These are phyloP conservation scores for Lachnellula subtilissima DNA, from an alignment of 2,329 filamentous ascomycete species.

Conservation along the genomic window DNA sequence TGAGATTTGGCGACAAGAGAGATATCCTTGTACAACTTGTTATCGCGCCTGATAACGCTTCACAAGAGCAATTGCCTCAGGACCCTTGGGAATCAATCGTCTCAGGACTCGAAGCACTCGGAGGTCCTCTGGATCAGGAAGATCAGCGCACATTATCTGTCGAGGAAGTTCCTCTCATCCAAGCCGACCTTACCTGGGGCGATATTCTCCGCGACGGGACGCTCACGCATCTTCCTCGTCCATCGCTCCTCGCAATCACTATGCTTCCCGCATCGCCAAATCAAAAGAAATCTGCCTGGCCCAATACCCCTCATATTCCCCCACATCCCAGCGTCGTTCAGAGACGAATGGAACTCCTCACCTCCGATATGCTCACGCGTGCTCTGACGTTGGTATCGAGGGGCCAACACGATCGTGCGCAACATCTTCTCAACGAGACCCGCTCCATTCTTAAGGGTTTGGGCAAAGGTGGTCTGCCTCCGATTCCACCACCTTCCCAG, in stretches of 20 bases:
- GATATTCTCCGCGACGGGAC: conserved; percentile 89
- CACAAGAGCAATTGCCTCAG: conserved; percentile 76
- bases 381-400: conserved; percentile 86
- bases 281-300: conserved; percentile 62
- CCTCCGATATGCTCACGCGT: conserved; percentile 94
- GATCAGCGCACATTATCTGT: conserved; percentile 79
- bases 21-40: conserved; percentile 93
- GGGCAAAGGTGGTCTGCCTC: conserved; percentile 89
- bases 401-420: conserved; percentile 87
- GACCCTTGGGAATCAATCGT: conserved; percentile 98
- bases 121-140: conserved; percentile 80
- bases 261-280: conserved; percentile 69
- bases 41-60: conserved; percentile 79
- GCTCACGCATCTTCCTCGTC: conserved; percentile 78
- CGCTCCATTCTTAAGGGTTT: conserved; percentile 92
- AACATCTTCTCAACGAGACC: conserved; percentile 89
- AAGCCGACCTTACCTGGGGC: conserved; percentile 89
- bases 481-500: conserved; percentile 54
- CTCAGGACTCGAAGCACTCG: conserved; percentile 87
- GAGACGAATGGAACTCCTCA: conserved; percentile 93
- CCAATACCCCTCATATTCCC: conserved; percentile 73
- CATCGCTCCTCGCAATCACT: conserved; percentile 88
- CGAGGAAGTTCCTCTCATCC: conserved; percentile 90
- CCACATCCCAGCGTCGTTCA: conserved; percentile 94
- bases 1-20: conserved; percentile 90